Evolutionary conservation across 2,329 filamentous ascomycete genomes (phyloP).

Genomic region (Rutstroemia sp.): DNA sequence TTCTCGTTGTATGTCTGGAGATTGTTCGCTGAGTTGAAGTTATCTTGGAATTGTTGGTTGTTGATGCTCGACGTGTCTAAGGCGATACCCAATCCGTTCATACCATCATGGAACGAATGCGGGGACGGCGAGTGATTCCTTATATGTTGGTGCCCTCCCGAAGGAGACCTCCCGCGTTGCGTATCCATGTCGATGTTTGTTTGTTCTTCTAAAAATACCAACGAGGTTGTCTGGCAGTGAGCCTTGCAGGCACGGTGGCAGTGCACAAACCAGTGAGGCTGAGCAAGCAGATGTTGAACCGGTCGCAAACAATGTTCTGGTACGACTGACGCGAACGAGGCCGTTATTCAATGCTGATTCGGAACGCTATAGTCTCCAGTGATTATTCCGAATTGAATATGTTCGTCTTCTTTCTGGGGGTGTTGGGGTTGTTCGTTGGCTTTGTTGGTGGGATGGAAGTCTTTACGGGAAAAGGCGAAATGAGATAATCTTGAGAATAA

Average conservation of each 20-base stretch:
- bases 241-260: slow-evolving; percentile 12
- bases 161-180: slow-evolving; percentile 55
- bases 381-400: neutral
- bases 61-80: slow-evolving; percentile 35
- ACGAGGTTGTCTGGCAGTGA: slow-evolving; percentile 7
- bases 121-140: slow-evolving; percentile 58
- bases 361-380: neutral
- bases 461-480: neutral
- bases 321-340: neutral
- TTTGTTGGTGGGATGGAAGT: neutral
- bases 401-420: slow-evolving; percentile 2
- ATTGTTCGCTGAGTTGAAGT: slow-evolving; percentile 33
- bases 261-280: slow-evolving; percentile 6
- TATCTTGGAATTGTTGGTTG: slow-evolving; percentile 33
- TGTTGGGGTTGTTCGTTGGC: neutral
- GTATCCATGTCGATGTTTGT: slow-evolving; percentile 41
- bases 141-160: slow-evolving; percentile 46
- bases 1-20: slow-evolving; percentile 27
- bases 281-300: neutral
- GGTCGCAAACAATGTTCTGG: neutral
- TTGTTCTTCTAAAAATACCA: slow-evolving; percentile 30
- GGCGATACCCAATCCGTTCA: slow-evolving; percentile 47
- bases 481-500: slow-evolving; percentile 8
- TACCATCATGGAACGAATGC: slow-evolving; percentile 41
- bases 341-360: neutral